These are phyloP conservation scores for Rehmannia glutinosa DNA, from an alignment of 257 asterid genomes.

Conservation along the genomic window DNA sequence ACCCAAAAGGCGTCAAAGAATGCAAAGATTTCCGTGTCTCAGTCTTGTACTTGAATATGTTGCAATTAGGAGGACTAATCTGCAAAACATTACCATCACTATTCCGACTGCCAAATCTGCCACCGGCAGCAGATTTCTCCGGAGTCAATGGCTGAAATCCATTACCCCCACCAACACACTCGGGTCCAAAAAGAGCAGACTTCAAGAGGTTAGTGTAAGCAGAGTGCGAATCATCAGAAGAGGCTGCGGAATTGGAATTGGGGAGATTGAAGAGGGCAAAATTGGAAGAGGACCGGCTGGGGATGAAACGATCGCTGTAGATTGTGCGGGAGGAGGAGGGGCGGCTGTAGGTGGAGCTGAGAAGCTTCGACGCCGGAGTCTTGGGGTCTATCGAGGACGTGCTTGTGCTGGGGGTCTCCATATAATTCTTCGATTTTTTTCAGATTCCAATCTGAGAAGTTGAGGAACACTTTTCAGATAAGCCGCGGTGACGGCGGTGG, in stretches of 20 bases:
- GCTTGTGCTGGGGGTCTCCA: conserved; percentile 35
- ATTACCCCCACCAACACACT: conserved; percentile 31
- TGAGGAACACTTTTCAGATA: too few relatives aligned
- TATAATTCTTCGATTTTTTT: neutral
- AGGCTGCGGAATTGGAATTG: conserved; percentile 24
- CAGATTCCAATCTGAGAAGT: neutral
- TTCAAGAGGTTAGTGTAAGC: conserved; percentile 67
- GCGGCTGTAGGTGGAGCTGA: conserved; percentile 43
- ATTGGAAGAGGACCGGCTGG: conserved; percentile 78
- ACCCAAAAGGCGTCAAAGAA: conserved; percentile 72
- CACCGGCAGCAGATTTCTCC: conserved; percentile 38
- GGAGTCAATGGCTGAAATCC: conserved; percentile 66
- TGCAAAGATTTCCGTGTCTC: conserved; percentile 62
- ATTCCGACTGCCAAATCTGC: conserved; percentile 21
- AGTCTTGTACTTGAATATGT: conserved; percentile 77
- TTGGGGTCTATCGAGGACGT: conserved; percentile 28
- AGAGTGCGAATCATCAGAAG: conserved; percentile 57
- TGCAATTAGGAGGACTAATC: conserved; percentile 53
- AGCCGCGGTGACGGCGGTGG: conserved; percentile 5
- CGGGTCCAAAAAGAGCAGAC: conserved; percentile 69
- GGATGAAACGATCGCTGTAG: conserved; percentile 87
- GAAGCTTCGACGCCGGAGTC: conserved; percentile 35
- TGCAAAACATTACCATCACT: conserved; percentile 27
- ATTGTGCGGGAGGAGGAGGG: conserved; percentile 73
- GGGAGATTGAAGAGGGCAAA: conserved; percentile 79